Evolutionary conservation across 2,329 filamentous ascomycete genomes (phyloP).

Genomic region (Dothiorella sarmentorum): DNA sequence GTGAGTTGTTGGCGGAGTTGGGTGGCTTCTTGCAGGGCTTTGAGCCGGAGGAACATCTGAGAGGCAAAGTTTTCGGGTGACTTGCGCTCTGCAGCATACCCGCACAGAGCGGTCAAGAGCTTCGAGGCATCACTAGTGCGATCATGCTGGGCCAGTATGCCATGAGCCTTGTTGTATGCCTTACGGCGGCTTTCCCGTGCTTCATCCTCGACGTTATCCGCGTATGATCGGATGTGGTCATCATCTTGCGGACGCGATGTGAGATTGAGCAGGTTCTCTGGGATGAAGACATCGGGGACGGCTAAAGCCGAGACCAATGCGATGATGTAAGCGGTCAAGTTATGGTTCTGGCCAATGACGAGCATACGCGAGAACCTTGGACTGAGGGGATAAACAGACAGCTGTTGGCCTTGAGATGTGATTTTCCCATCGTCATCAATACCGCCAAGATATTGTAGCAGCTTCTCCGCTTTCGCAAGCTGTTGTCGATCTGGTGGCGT

Average conservation of each 20-base stretch:
- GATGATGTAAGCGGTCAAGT: slow-evolving; percentile 80
- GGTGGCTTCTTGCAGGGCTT: slow-evolving; percentile 80
- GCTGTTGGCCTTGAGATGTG: slow-evolving; percentile 72
- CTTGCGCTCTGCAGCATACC: slow-evolving; percentile 62
- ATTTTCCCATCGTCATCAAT: slow-evolving; percentile 69
- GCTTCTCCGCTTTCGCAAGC: slow-evolving; percentile 77
- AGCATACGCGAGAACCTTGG: slow-evolving; percentile 90
- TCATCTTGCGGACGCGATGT: slow-evolving; percentile 43
- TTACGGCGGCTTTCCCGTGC: slow-evolving; percentile 63
- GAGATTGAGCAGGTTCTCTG: slow-evolving; percentile 72
- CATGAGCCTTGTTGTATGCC: slow-evolving; percentile 68
- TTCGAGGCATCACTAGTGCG: slow-evolving; percentile 86
- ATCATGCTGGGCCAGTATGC: slow-evolving; percentile 75
- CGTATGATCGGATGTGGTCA: slow-evolving; percentile 53
- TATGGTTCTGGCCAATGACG: slow-evolving; percentile 78
- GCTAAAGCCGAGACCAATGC: slow-evolving; percentile 85
- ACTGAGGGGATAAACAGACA: slow-evolving; percentile 85
- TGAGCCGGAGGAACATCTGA: slow-evolving; percentile 79
- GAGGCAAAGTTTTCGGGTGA: slow-evolving; percentile 69
- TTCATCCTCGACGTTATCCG: slow-evolving; percentile 69
- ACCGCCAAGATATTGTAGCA: slow-evolving; percentile 82
- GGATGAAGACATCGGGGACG: slow-evolving; percentile 81
- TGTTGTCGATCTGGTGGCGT: slow-evolving; percentile 77
- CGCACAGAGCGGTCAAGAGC: slow-evolving; percentile 80
- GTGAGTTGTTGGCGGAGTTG: slow-evolving; percentile 82